phyloP scores from a whole-genome alignment of 2,329 filamentous ascomycete species.

The Stachybotrys chartarum region DNA sequence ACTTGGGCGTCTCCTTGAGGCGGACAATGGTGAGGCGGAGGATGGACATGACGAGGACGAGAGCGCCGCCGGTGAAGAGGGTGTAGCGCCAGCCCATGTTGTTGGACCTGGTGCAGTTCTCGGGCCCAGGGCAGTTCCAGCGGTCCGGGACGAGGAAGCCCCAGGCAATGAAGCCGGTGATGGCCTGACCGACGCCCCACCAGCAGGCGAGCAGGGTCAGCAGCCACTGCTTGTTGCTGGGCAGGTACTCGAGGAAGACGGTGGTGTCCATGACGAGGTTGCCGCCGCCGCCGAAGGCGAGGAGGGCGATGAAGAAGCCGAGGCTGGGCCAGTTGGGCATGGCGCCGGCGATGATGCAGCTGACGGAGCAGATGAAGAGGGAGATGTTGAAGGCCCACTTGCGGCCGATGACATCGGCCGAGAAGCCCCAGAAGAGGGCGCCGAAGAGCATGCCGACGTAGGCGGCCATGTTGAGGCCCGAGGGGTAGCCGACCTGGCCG shows the following conservation, averaged over 20 bases:
- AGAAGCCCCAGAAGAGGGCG: conserved; percentile 62
- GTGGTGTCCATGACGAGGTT: conserved; percentile 45
- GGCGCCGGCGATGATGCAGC: conserved; percentile 54
- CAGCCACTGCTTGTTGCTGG: conserved; percentile 38
- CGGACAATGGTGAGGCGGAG: conserved; percentile 37
- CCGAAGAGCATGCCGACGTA: conserved; percentile 50
- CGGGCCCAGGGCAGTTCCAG: conserved; percentile 30
- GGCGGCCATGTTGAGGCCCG: conserved; percentile 53
- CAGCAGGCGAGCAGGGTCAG: conserved; percentile 37
- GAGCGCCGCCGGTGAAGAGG: conserved; percentile 35
- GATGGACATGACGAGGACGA: conserved; percentile 36
- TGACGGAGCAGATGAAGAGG: conserved; percentile 53
- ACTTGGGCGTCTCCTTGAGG: conserved; percentile 42
- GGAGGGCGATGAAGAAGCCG: conserved; percentile 54
- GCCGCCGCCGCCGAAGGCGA: conserved; percentile 52
- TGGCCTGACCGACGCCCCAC: conserved; percentile 46
- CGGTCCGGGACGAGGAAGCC: conserved; percentile 40
- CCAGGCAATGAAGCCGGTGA: conserved; percentile 37
- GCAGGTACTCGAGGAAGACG: conserved; percentile 45
- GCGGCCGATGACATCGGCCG: conserved; percentile 61
- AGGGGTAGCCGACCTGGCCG: conserved; percentile 41
- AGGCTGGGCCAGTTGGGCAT: conserved; percentile 60
- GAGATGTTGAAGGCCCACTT: conserved; percentile 63
- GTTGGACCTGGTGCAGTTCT: conserved; percentile 35
- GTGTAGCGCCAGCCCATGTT: conserved; percentile 45